Percentiles rank a stretch among this genome's conserved stretches.
phyloP scores from a whole-genome alignment of 495 filamentous ascomycete species.

The Annulohypoxylon maeteangense region DNA sequence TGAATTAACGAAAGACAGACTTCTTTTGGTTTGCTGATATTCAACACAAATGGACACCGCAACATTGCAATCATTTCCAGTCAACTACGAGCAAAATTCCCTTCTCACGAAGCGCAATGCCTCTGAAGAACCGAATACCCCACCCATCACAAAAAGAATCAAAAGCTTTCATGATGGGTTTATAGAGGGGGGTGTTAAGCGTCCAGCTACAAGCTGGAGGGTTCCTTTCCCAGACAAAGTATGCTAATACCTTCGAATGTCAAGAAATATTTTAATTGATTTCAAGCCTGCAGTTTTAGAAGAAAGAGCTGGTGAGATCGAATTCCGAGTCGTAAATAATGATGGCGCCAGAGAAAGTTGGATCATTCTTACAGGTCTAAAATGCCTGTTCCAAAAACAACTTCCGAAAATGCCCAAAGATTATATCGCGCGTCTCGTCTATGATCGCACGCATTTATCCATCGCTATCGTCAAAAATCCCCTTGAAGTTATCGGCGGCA shows the following conservation, averaged over 20 bases:
- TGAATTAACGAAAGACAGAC: too few species aligned
- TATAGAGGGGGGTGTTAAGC: neutral
- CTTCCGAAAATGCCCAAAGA: neutral
- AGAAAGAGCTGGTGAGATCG: neutral
- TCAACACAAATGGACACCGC: neutral
- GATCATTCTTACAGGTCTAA: neutral
- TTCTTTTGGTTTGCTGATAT: neutral
- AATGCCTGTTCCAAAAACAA: neutral
- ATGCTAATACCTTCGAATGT: neutral
- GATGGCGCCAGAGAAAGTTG: neutral
- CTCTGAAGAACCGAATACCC: neutral
- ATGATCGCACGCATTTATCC: neutral
- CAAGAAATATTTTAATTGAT: neutral
- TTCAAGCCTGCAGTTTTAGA: neutral
- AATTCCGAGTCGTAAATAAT: neutral
- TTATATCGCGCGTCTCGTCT: neutral
- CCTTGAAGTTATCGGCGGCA: neutral
- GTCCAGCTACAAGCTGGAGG: neutral
- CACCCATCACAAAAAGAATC: neutral
- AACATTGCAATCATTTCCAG: neutral
- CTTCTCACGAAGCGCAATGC: neutral
- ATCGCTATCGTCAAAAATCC: neutral
- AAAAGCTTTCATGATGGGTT: neutral
- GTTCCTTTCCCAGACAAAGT: neutral
- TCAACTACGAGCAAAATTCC: neutral